Percentiles rank a stretch among this genome's conserved stretches.
Evolutionary conservation across 2,329 filamentous ascomycete species (phyloP).

Genomic region (Tolypocladium ophioglossoides): DNA sequence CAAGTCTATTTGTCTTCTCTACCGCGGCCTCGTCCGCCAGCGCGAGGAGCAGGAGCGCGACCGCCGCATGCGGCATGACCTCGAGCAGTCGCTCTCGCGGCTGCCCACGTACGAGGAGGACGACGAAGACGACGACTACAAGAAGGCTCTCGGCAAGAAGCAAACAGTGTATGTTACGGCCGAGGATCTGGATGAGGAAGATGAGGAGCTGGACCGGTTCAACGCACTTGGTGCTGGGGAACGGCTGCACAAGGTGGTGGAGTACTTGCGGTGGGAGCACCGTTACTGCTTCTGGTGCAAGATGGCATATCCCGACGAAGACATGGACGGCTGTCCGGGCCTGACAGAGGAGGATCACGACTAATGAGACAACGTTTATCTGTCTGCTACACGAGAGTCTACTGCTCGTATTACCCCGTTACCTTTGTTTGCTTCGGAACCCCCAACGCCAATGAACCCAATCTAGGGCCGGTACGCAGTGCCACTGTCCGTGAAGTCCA

Average conservation of each 20-base stretch:
- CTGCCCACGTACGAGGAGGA: conserved; percentile 56
- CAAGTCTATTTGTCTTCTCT: conserved; percentile 65
- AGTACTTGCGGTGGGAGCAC: conserved; percentile 59
- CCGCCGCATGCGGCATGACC: conserved; percentile 50
- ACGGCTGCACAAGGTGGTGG: conserved; percentile 54
- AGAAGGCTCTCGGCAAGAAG: conserved; percentile 53
- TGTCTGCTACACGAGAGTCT: background rate
- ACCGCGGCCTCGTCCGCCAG: conserved; percentile 61
- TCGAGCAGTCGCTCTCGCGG: conserved; percentile 52
- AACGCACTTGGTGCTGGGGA: conserved; percentile 57
- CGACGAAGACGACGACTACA: conserved; percentile 64
- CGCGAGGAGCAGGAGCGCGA: conserved; percentile 63
- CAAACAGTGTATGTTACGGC: conserved; percentile 45
- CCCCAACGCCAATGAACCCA: too few species aligned
- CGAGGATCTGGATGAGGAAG: conserved; percentile 65
- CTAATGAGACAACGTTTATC: conserved; percentile 7
- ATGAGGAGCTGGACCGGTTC: conserved; percentile 72
- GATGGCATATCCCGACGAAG: conserved; percentile 59
- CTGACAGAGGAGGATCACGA: conserved; percentile 74
- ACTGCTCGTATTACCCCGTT: too few species aligned
- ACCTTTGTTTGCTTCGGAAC: too few species aligned
- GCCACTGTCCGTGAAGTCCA: conserved; percentile 4
- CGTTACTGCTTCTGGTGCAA: conserved; percentile 98
- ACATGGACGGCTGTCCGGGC: conserved; percentile 85
- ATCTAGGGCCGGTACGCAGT: background rate